phyloP scores from a whole-genome alignment of 345 rosid species.

The Acer yangbiense region DNA sequence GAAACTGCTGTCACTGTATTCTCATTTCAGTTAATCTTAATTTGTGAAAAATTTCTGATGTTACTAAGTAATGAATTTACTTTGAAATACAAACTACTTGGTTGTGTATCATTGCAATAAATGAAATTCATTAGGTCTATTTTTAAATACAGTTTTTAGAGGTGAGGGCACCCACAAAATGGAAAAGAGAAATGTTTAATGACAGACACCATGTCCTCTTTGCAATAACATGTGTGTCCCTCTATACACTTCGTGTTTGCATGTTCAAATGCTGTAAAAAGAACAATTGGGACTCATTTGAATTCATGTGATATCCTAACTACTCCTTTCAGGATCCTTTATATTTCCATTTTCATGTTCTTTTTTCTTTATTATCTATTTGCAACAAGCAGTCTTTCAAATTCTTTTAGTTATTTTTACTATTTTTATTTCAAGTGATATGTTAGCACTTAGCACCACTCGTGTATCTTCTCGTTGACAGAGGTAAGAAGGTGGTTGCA shows the following conservation, averaged over 20 bases:
- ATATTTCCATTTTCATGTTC: not conserved
- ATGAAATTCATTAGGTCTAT: not conserved
- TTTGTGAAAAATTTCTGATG: not conserved
- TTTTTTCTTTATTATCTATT: not conserved
- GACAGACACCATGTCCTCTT: not conserved
- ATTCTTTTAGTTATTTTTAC: not conserved
- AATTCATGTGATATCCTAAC: not conserved
- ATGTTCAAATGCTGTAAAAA: constrained; percentile 5
- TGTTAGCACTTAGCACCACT: not conserved
- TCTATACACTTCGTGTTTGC: not conserved
- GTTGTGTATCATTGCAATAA: not conserved
- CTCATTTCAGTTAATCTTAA: not conserved
- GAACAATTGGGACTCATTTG: not conserved
- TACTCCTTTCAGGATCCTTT: not conserved
- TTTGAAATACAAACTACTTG: not conserved
- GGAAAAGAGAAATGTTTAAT: not conserved
- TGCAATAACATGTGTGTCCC: not conserved
- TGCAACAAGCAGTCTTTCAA: not conserved
- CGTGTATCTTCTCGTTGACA: not conserved
- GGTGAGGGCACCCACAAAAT: not conserved
- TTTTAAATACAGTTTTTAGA: not conserved
- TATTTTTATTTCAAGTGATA: not conserved
- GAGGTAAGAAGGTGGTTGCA: not conserved
- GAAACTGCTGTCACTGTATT: not conserved
- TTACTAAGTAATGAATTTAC: not conserved